Base-by-base conservation (phyloP, 2,329 filamentous ascomycete genomes). In the Aspergillus neoniger region DNA sequence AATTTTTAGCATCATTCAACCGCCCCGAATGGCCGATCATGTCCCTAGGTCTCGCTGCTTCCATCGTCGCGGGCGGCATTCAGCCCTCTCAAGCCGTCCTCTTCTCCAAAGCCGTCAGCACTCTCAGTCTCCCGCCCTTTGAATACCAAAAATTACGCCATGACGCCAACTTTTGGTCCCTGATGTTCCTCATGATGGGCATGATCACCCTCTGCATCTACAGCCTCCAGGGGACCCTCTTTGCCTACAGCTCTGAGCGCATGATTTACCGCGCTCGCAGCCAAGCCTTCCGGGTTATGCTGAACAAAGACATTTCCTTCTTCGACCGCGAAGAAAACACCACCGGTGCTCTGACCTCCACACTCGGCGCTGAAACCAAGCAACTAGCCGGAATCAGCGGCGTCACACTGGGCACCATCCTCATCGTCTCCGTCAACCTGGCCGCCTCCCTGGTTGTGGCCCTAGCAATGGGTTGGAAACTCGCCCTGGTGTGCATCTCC, bases 111-210 rank as follows among this genome's bases (percentile, higher is more conserved):
- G 85, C 91, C 58, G 92, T 97, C 74, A 84, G 86, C 62, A 86
- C 86, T 4, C 81, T 93, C 7, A 85, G 87, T 5, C 77, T 87
- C 12, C 85, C 81, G 21, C 77, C 79, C 7, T 74, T 67, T 39
- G 81, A 82, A 71, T 85, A 81, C 47, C 73, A 74, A 32, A 74
- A 85, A 51, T 81, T 94, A 53, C 85, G 87, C 65, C 80, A 83
- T 38, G 84, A 92, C 60, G 86, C 88, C 25, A 86, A 91, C 70
- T 96, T 96, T 76, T 96, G 91, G 91, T 88, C 86, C 59, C 80
- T 86, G 67, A 96, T 96, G 91, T 96, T 88, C 74, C 83, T 92
- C 65, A 92, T 95, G 86, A 81, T 96, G 48, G 91, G 86, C 0
- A 71, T 91, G 56, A 85, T 90, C 5, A 85, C 89, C 69, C 84